These are phyloP conservation scores for Crassisporium funariophilum DNA, from an alignment of 768 basidiomycete genomes.

Conservation along the genomic window DNA sequence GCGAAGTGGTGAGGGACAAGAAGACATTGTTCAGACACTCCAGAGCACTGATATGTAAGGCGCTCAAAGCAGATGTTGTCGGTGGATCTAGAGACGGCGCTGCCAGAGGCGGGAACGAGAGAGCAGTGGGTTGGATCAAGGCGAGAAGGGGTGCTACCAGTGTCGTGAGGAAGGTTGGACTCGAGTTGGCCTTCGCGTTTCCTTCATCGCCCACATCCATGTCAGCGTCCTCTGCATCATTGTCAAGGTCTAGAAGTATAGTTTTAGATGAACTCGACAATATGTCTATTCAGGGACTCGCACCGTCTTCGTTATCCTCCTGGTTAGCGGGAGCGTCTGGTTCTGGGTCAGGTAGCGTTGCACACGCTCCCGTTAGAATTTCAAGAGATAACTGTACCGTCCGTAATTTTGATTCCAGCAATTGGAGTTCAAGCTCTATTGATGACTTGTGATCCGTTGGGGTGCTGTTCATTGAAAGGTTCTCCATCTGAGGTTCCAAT, in stretches of 20 bases:
- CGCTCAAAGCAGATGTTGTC: constrained; percentile 81
- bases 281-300: constrained; percentile 5
- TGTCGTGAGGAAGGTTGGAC: constrained; percentile 51
- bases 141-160: constrained; percentile 70
- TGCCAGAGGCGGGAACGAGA: constrained; percentile 80
- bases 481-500: constrained; percentile 54
- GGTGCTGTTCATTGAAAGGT: constrained; percentile 59
- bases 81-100: constrained; percentile 80
- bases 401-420: constrained; percentile 68
- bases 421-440: constrained; percentile 70
- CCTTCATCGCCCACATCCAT: constrained; percentile 45
- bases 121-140: constrained; percentile 70
- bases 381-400: constrained; percentile 85
- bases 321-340: constrained; percentile 39
- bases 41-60: constrained; percentile 81
- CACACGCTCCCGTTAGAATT: constrained; percentile 85
- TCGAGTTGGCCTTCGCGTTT: constrained; percentile 38
- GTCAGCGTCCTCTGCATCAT: constrained; percentile 29
- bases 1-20: constrained; percentile 62
- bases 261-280: too few species aligned
- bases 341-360: constrained; percentile 80
- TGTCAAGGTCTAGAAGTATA: constrained; percentile 13
- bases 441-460: constrained; percentile 78
- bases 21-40: constrained; percentile 93
- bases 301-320: constrained; percentile 41